Base-by-base conservation (phyloP, 2,329 filamentous ascomycete species). In the Colletotrichum endophyticum region DNA sequence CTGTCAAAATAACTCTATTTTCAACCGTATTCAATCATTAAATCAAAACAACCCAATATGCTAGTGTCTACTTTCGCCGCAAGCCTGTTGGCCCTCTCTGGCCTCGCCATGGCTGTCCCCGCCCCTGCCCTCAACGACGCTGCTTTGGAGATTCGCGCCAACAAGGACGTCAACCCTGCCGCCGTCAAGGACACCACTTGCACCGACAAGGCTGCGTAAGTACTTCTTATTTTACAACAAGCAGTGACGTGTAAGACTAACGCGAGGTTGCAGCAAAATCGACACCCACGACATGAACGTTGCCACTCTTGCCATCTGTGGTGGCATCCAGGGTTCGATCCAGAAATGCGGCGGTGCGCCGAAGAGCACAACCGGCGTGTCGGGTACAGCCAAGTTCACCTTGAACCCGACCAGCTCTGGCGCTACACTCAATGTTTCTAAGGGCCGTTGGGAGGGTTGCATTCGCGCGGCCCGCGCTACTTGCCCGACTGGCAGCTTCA, bases 381-480 rank as follows among this genome's bases (percentile, higher is more conserved):
- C 84, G 4, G 88, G 88, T 3, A 89, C 85, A 8, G 89, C 88
- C 8, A 81, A 85, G 73, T 91, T 91, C 81, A 84, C 81, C 4
- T 84, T 91, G 12, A 84, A 82, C 19, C 84, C 87, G 1, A 83
- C 84, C 11, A 82, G 82, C 4, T 70, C 79, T 1, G 89, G 87
- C 6, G 85, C 86, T 25, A 88, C 86, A 8, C 90, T 91, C 81
- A 88, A 88, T 81, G 85, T 91, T 73, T 86, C 85, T 53, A 91
- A 90, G 82, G 86, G 85, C n/a, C 83, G 86, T 27, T 90, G 89
- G 89, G 87, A 91, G 80, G 84, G 85, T 62, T 91, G 90, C 79
- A 85, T 91, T 66, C 85, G 88, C 36, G 89, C 90, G 13, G 90
- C 89, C 68, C 81, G 87, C 70, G 86, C 87, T 73, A 85, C 86